Evolutionary conservation across 345 rosid species (phyloP), one percentile per base, ranked within the genome.

Genomic region (Anastatica hierochuntica): DNA sequence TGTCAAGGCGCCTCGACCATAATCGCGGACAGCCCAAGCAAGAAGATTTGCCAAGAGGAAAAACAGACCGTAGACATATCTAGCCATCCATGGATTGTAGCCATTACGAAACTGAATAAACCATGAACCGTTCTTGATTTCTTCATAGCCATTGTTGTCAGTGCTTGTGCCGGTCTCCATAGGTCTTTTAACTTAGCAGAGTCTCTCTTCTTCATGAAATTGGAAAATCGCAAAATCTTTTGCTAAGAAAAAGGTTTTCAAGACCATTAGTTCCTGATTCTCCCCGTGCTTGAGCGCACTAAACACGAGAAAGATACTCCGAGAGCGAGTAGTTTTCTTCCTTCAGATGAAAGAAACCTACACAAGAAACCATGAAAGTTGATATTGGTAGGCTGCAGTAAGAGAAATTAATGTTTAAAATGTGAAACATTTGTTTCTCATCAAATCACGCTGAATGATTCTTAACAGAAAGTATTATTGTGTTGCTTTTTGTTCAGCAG

Each of bases 11-110:
- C 74, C 74, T 0, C 40, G 77, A 49, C 96, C 81, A 43, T 86
- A 90, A 74, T 90, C 94, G 51, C 97, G 76, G 12, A 81, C 78
- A 18, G 71, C 77, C 97, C 97, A 90, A 37, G 97, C 92, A 9
- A 86, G 71, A 10, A 90, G 72, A 63, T 90, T 90, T 0, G 88
- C 80, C 10, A 64, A 66, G 6, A 90, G 81, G 68, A 90, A 90
- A 24, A 90, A 76, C 59, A 90, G 69, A 10, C 78, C 96, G 39
- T 86, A 84, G 10, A 75, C 79, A 58, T 84, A 90, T 79, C 97
- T 75, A 18, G 96, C 96, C 87, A 86, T 86, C 97, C 97, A 84
- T 14, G 97, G 96, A 70, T 90, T 90, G 36, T 61, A 79, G 14
- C 83, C 85, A 58, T 80, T 77, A 35, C 77, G 73, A 61, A 90